Base-by-base conservation (phyloP, 148 eudicot genomes). In the Silene latifolia region DNA sequence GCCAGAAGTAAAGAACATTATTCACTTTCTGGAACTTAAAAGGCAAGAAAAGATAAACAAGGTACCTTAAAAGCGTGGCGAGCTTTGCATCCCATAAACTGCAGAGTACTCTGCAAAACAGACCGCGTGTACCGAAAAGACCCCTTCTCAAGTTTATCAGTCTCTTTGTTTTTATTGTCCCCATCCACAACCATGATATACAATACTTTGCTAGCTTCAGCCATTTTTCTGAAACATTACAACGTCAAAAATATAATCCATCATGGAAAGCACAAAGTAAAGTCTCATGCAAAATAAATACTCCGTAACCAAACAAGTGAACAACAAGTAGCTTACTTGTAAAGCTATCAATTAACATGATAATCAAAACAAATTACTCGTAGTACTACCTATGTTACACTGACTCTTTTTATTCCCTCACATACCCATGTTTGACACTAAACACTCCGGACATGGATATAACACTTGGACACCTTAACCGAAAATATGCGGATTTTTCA, bases 31-130 rank as follows among this genome's bases (percentile, higher is more conserved):
- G 4, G 10, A 27, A 69, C 2, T 10, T 35, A 4, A n/a, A 46
- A 39, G 44, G 44, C 63, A 53, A 53, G 47, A 6, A 20, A 54
- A 35, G 27, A 24, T 32, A 10, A 61, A 68, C 17, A 69, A 15
- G 18, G 17, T 47, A 94, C 98, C 96, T 95, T 95, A 74, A 95
- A 95, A 32, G 98, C 93, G 75, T 95, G 98, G 21, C 97, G 93
- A 77, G 98, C 88, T 84, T 95, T 95, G 82, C 98, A 95, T 10
- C 98, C 97, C 97, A 95, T 95, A 75, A 92, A 90, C 76, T 95
- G 98, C 82, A 95, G 86, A 79, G 98, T 89, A 81, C 91, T 90
- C 82, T 90, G 96, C 77, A 95, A 82, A 48, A 92, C 91, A 2
- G 97, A 85, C 68, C 97, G 97, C 72, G 98, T 95, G 66, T 95